These are phyloP conservation scores for Furcasterigmium sp. DNA, from an alignment of 2,329 filamentous ascomycete genomes.

Conservation along the genomic window DNA sequence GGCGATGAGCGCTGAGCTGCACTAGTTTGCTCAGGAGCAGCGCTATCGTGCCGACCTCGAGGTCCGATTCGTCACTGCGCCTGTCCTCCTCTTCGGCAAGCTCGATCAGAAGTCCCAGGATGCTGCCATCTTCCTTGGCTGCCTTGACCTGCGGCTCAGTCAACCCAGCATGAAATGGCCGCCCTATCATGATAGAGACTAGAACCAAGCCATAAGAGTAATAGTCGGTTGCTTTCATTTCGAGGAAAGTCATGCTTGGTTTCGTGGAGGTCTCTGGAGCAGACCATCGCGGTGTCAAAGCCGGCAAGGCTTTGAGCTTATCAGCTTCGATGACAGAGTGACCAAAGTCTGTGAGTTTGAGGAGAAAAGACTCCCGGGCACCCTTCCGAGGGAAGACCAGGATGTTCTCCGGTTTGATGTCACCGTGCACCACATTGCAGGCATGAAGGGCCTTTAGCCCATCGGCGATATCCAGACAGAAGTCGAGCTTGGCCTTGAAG, in stretches of 20 bases:
- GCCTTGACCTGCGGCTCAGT: too few species aligned
- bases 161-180: too few species aligned
- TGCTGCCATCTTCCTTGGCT: background rate
- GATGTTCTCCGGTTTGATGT: conserved; percentile 4
- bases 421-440: conserved; percentile 6
- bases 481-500: conserved; percentile 1
- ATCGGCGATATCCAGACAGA: conserved; percentile 3
- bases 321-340: background rate
- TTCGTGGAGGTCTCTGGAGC: background rate
- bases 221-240: background rate
- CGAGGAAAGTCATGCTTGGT: background rate
- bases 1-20: background rate
- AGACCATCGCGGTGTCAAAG: background rate
- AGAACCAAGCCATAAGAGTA: background rate
- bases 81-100: background rate
- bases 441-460: conserved; percentile 2
- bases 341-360: conserved; percentile 1
- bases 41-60: background rate
- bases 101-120: background rate
- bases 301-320: background rate
- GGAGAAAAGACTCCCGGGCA: background rate
- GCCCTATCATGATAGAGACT: background rate
- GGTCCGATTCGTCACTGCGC: background rate
- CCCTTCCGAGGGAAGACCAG: background rate
- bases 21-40: background rate